These are phyloP conservation scores for Choiromyces venosus DNA, from an alignment of 495 filamentous ascomycete genomes.

Conservation along the genomic window DNA sequence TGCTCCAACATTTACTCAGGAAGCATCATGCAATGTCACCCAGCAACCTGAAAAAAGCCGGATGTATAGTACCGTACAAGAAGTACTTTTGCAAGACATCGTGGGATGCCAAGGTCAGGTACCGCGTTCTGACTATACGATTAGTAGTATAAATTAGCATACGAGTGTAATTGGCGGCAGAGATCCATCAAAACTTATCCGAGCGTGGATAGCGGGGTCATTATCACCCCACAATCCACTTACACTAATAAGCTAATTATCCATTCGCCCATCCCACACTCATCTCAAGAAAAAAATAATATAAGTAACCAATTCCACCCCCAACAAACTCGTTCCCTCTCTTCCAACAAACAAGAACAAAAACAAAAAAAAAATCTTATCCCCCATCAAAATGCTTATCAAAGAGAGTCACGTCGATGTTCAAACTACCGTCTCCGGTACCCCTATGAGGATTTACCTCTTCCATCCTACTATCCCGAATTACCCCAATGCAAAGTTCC, in stretches of 20 bases:
- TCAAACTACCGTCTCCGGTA: slow-evolving; percentile 55
- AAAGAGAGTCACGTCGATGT: slow-evolving; percentile 63
- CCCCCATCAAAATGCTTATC: slow-evolving; percentile 56
- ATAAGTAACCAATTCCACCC: background rate
- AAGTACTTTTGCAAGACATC: too few species aligned
- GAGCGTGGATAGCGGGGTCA: background rate
- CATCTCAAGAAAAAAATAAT: background rate
- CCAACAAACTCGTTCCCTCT: too few species aligned
- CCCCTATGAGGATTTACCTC: slow-evolving; percentile 60
- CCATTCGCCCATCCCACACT: background rate
- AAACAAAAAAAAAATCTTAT: background rate
- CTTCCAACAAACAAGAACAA: background rate
- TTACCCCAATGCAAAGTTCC: slow-evolving; percentile 82
- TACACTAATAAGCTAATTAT: too few species aligned
- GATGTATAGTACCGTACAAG: too few species aligned
- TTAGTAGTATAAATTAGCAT: too few species aligned
- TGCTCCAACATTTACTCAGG: too few species aligned
- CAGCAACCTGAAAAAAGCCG: too few species aligned
- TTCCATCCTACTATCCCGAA: slow-evolving; percentile 80
- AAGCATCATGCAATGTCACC: too few species aligned
- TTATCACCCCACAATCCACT: background rate
- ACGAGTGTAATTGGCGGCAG: too few species aligned
- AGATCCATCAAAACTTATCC: too few species aligned
- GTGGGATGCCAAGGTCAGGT: too few species aligned
- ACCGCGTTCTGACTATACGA: too few species aligned